These are phyloP conservation scores for Aristolochia contorta DNA, from an alignment of 164 flowering plant genomes.

Conservation along the genomic window DNA sequence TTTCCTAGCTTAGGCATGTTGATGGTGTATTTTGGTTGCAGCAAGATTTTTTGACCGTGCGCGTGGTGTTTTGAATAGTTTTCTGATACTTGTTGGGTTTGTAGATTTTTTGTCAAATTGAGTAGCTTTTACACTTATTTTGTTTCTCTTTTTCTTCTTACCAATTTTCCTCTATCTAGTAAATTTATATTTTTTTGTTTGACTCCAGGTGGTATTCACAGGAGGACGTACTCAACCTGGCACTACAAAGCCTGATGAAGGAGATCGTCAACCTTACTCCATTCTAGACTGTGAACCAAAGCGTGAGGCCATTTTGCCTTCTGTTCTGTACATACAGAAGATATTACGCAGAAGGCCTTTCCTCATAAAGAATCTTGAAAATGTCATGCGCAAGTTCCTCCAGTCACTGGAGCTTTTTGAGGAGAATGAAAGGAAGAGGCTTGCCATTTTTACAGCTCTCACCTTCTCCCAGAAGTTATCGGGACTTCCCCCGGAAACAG, in stretches of 20 bases:
- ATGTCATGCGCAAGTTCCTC: slow-evolving; percentile 88
- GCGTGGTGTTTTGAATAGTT: neutral
- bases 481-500: slow-evolving; percentile 96
- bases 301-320: slow-evolving; percentile 82
- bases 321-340: slow-evolving; percentile 86
- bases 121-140: neutral
- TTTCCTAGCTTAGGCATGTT: too few species aligned
- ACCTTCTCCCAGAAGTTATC: slow-evolving; percentile 95
- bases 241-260: slow-evolving; percentile 94
- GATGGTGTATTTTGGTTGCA: too few species aligned
- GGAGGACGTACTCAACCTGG: slow-evolving; percentile 99
- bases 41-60: neutral
- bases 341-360: slow-evolving; percentile 80
- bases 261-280: slow-evolving; percentile 88
- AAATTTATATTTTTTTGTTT: slow-evolving; percentile 6
- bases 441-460: slow-evolving; percentile 95
- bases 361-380: slow-evolving; percentile 95
- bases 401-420: slow-evolving; percentile 97
- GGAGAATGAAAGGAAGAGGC: slow-evolving; percentile 90
- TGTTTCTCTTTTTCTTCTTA: too few species aligned
- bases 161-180: neutral
- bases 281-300: slow-evolving; percentile 74
- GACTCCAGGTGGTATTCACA: slow-evolving; percentile 74
- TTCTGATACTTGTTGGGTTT: neutral
- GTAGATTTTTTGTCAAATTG: neutral